Percentiles rank a stretch among this genome's conserved stretches.
Evolutionary conservation across 2,329 filamentous ascomycete genomes (phyloP).

Genomic region (Onygenales sp.): DNA sequence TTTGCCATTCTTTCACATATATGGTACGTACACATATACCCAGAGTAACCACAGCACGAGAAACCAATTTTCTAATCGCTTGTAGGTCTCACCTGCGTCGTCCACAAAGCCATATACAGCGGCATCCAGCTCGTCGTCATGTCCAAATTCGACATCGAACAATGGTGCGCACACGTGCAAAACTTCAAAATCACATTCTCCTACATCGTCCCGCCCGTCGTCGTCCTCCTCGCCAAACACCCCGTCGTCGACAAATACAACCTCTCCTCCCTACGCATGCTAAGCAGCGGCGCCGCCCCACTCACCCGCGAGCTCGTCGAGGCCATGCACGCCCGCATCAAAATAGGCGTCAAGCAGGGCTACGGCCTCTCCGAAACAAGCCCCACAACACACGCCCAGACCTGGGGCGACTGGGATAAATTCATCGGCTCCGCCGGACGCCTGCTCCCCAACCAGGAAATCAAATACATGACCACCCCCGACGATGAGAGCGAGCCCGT

Average conservation of each 20-base stretch:
- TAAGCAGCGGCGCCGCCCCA: constrained; percentile 82
- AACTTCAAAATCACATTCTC: constrained; percentile 64
- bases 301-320: constrained; percentile 72
- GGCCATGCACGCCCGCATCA: constrained; percentile 62
- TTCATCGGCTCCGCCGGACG: constrained; percentile 70
- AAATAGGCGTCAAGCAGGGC: constrained; percentile 78
- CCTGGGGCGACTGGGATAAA: constrained; percentile 65
- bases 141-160: constrained; percentile 70
- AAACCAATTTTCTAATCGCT: constrained; percentile 7
- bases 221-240: constrained; percentile 70
- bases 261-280: constrained; percentile 65
- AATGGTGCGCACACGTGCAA: constrained; percentile 68
- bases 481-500: constrained; percentile 36
- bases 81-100: constrained; percentile 58
- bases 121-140: constrained; percentile 63
- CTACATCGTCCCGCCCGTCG: constrained; percentile 77
- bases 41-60: neutral
- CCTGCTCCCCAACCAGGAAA: constrained; percentile 68
- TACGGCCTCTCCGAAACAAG: constrained; percentile 86
- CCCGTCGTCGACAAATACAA: constrained; percentile 73
- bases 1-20: constrained; percentile 86
- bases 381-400: constrained; percentile 66
- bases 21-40: constrained; percentile 45
- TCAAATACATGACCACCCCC: constrained; percentile 62
- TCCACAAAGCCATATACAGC: constrained; percentile 57